Base-by-base conservation (phyloP, 495 filamentous ascomycete genomes). In the Neurospora sp. region DNA sequence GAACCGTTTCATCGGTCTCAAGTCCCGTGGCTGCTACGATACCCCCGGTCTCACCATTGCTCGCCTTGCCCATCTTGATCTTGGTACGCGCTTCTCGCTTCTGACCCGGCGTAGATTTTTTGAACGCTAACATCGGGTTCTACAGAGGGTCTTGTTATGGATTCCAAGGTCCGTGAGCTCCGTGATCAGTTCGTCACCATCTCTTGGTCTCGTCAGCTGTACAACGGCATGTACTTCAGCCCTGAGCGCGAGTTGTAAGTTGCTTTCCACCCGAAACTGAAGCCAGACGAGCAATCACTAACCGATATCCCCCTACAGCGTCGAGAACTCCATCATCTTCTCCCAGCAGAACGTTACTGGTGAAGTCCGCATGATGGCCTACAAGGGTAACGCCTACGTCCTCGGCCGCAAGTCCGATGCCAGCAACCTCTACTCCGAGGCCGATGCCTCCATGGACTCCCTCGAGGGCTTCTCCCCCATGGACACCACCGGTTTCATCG, bases 11-110 rank as follows among this genome's bases (percentile, higher is more conserved):
- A 81, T 81, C 74, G 78, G 83, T 68, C 84, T 96, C 79, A 96
- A 97, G 88, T 90, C 87, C 80, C 89, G 94, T 78, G 94, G 94
- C 76, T 97, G 94, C 88, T 97, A 97, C 85, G 94, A 97, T 80
- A 90, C 93, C 69, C 86, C 86, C 6, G 86, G 75, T 71, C 70
- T 93, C 61, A 94, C 92, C 70, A 88, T 89, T 82, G 85, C 92
- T 69, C 89, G 93, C 69, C 83, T 88, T 71, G 93, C 93, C 53
- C 94, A 96, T 83, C 78, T 93, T 41, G 93, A 96, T 77, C 85
- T 94, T 73, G 92, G 42, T 45, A 20, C n/a, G 42, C 20, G n/a
- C 7, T 45, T n/a, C 18, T 45, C 18, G n/a, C 20, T n/a, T 45
- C 18, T 1, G 18, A 45, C n/a, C n/a, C 20, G n/a, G 8, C 9